phyloP scores from a whole-genome alignment of 164 flowering plant genomes.

The Chimonanthus praecox region DNA sequence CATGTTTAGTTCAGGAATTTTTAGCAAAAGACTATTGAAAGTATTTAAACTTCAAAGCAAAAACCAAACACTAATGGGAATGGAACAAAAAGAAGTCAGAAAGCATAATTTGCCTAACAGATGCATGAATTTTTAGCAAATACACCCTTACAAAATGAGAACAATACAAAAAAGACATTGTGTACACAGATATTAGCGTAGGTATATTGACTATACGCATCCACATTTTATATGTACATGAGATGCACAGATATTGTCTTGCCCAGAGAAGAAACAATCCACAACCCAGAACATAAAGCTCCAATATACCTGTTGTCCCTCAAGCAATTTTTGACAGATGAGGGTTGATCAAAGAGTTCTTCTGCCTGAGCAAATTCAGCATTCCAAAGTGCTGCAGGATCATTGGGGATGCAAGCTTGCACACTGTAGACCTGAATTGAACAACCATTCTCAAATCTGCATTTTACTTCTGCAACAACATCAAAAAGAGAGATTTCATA shows the following conservation, averaged over 20 bases:
- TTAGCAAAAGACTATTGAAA: not conserved
- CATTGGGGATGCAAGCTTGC: conserved; percentile 81
- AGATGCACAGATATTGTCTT: not conserved
- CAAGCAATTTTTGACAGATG: conserved; percentile 63
- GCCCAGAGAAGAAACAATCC: conserved; percentile 1
- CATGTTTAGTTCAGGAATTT: not conserved
- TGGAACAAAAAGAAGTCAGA: not conserved
- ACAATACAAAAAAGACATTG: not conserved
- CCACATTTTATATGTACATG: not conserved
- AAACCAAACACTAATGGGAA: not conserved
- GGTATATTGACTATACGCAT: not conserved
- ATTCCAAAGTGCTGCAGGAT: conserved; percentile 57
- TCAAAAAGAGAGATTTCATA: conserved; percentile 1
- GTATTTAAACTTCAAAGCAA: not conserved
- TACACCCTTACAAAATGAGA: not conserved
- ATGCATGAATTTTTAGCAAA: not conserved
- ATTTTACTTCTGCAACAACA: conserved; percentile 64
- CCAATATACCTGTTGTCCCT: conserved; percentile 74
- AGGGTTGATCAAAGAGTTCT: conserved; percentile 34
- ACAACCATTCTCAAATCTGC: conserved; percentile 64
- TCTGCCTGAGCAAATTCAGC: conserved; percentile 30
- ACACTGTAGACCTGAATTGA: conserved; percentile 92
- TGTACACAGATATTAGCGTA: not conserved
- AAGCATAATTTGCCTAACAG: not conserved
- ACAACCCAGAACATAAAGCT: not conserved